A percentile compares a stretch with the other conserved stretches of the same genome.
Conservation (phyloP, 352 stramenopile genomes). For the Globisporangium iwayamae region DNA sequence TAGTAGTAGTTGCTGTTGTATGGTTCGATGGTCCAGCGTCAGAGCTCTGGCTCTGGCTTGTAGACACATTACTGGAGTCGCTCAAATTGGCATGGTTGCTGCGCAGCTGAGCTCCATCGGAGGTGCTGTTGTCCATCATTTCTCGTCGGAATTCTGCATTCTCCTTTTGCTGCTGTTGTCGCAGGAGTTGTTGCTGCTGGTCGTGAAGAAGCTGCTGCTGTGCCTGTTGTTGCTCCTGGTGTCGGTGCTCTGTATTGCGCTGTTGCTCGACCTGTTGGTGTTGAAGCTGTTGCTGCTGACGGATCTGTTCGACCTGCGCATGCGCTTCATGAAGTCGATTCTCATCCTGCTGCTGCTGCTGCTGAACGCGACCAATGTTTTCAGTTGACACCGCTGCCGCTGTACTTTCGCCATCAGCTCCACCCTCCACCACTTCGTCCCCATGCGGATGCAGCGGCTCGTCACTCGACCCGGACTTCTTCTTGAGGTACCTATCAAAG, state of each 20-base stretch:
- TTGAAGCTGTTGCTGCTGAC: not conserved
- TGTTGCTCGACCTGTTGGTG: constrained; percentile 4
- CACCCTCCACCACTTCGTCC: not conserved
- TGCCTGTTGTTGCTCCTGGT: not conserved
- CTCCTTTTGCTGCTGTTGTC: not conserved
- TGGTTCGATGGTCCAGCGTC: not conserved
- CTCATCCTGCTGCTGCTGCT: constrained; percentile 3
- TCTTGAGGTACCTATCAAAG: constrained; percentile 32
- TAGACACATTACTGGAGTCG: not conserved
- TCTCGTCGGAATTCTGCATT: not conserved
- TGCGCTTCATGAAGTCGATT: not conserved
- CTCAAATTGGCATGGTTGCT: not conserved
- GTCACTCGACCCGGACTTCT: constrained; percentile 19
- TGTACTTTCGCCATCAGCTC: not conserved
- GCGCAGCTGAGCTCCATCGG: not conserved
- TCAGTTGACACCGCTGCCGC: not conserved
- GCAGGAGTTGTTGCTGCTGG: not conserved
- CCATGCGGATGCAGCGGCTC: constrained; percentile 16
- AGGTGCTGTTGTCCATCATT: too few relatives aligned
- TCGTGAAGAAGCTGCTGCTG: not conserved
- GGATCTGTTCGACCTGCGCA: not conserved
- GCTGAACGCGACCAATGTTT: not conserved
- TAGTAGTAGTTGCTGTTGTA: not conserved
- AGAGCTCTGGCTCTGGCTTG: not conserved
- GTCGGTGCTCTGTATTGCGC: not conserved